A percentile compares a stretch with the other conserved stretches of the same genome.
These are phyloP conservation scores for Zasmidium angulare DNA, from an alignment of 2,329 filamentous ascomycete species.

Conservation along the genomic window DNA sequence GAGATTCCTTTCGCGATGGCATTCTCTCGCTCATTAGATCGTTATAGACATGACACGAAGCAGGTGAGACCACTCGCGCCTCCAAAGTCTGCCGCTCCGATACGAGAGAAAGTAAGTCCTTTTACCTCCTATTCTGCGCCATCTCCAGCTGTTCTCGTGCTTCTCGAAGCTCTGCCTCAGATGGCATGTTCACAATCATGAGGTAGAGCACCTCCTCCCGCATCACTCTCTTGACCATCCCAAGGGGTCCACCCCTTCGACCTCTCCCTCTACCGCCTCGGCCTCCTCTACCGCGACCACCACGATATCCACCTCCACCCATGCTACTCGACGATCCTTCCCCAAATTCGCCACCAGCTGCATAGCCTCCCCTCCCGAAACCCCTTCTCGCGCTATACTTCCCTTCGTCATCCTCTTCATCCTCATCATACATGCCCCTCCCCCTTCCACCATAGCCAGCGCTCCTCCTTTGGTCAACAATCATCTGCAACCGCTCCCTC, in stretches of 20 bases:
- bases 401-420: background rate
- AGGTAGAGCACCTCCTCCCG: slow-evolving; percentile 50
- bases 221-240: slow-evolving; percentile 16
- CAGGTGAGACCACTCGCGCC: too few species aligned
- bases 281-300: background rate
- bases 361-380: background rate
- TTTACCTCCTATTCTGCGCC: background rate
- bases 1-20: too few species aligned
- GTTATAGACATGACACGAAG: background rate
- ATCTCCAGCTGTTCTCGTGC: slow-evolving; percentile 24
- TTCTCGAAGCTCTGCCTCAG: slow-evolving; percentile 42
- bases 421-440: background rate
- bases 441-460: background rate
- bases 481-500: background rate
- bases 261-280: background rate
- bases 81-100: too few species aligned
- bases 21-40: too few species aligned
- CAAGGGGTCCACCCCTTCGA: background rate
- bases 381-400: background rate
- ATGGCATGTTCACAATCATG: slow-evolving; percentile 53
- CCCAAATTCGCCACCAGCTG: too few species aligned
- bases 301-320: background rate
- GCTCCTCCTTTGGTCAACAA: background rate
- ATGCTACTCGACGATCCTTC: too few species aligned
- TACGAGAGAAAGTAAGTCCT: too few species aligned